These are phyloP conservation scores for Pseudogymnoascus sp. DNA, from an alignment of 2,329 filamentous ascomycete genomes.

Conservation along the genomic window DNA sequence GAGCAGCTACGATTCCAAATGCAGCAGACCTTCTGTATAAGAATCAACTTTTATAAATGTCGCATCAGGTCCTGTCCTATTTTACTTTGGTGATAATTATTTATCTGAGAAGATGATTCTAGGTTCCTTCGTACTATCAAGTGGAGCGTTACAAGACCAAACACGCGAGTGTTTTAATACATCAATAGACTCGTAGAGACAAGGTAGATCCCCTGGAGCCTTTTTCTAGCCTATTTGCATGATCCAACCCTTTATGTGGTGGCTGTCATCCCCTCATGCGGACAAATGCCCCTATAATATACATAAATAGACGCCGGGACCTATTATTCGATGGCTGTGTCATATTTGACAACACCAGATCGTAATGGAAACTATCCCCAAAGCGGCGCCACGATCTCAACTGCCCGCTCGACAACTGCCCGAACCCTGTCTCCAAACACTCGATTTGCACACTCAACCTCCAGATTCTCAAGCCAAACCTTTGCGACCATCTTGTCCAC, in stretches of 20 bases:
- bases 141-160: not conserved
- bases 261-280: not conserved
- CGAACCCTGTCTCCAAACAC: constrained; percentile 77
- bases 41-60: too few relatives aligned
- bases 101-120: too few relatives aligned
- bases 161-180: not conserved
- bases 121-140: too few relatives aligned
- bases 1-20: not conserved
- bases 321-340: not conserved
- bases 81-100: too few relatives aligned
- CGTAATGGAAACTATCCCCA: constrained; percentile 39
- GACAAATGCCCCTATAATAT: not conserved
- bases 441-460: constrained; percentile 77
- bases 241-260: not conserved
- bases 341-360: not conserved
- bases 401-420: constrained; percentile 81
- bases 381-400: constrained; percentile 76
- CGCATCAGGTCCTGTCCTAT: too few relatives aligned
- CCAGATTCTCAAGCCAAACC: constrained; percentile 86
- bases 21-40: not conserved
- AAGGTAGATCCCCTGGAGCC: not conserved
- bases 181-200: not conserved
- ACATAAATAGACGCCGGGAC: not conserved
- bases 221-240: not conserved
- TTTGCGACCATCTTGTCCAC: constrained; percentile 82